These are phyloP conservation scores for Eucalyptus dawsonii DNA, from an alignment of 345 rosid species.

Conservation along the genomic window DNA sequence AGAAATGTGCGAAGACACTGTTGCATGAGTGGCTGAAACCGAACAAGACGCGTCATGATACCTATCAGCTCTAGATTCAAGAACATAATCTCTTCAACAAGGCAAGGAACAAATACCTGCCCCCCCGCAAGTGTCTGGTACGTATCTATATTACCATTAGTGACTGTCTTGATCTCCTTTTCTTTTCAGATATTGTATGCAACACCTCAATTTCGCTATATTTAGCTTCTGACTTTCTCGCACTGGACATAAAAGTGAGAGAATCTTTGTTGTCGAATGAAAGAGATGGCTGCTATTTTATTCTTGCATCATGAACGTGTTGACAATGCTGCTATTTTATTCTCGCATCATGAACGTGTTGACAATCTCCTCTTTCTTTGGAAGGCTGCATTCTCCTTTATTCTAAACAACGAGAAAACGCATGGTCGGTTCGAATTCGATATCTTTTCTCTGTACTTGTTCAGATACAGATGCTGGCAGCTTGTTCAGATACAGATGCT, in stretches of 20 bases:
- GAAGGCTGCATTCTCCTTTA: not conserved
- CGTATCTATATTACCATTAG: not conserved
- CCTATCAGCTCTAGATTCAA: not conserved
- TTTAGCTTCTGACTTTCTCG: not conserved
- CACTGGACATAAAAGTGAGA: not conserved
- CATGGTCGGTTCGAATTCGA: not conserved
- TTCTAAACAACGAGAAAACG: not conserved
- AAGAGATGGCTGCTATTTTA: not conserved
- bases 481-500: not conserved
- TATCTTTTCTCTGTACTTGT: not conserved
- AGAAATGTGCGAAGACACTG: not conserved
- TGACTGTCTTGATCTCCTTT: not conserved
- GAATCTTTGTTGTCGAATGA: not conserved
- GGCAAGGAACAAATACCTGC: not conserved
- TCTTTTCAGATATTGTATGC: not conserved
- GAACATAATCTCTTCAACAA: not conserved
- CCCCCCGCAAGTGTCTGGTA: not conserved
- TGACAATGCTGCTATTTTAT: not conserved
- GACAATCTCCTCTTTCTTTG: not conserved
- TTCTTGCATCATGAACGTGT: not conserved
- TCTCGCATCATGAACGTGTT: not conserved
- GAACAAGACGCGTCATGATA: not conserved
- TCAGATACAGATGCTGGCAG: not conserved
- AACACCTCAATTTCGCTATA: not conserved
- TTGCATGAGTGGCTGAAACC: not conserved